Evolutionary conservation across 2,329 filamentous ascomycete species (phyloP).

Genomic region (Grosmannia penicillata): DNA sequence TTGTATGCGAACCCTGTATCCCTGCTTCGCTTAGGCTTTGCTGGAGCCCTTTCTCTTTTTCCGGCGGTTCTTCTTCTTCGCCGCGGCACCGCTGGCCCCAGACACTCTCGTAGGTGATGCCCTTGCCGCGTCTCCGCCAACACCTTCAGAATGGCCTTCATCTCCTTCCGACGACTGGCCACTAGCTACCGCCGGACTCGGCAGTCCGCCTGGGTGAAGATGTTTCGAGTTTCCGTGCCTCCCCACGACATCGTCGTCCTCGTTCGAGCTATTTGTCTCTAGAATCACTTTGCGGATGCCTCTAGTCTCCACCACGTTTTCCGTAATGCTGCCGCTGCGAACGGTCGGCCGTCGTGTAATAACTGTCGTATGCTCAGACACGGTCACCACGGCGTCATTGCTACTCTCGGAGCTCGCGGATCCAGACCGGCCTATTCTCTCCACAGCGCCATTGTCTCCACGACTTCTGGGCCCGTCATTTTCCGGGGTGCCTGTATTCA

Average conservation of each 20-base stretch:
- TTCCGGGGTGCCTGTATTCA: no score
- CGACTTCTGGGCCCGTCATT: no score
- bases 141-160: constrained; percentile 4
- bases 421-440: no score
- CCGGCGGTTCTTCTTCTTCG: constrained; percentile 22
- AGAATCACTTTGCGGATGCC: constrained; percentile 65
- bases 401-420: constrained; percentile 9
- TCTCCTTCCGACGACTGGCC: constrained; percentile 2
- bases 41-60: constrained; percentile 23
- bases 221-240: background rate
- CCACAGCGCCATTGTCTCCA: no score
- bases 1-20: constrained; percentile 23
- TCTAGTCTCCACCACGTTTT: constrained; percentile 59
- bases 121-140: constrained; percentile 15
- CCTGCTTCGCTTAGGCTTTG: background rate
- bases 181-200: background rate
- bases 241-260: constrained; percentile 18
- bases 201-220: background rate
- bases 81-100: constrained; percentile 8
- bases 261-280: constrained; percentile 20
- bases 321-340: constrained; percentile 63
- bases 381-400: background rate
- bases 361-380: constrained; percentile 8
- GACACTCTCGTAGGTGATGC: constrained; percentile 10
- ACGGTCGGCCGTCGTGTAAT: constrained; percentile 25